Evolutionary conservation across 1,139 yeast species (phyloP), one percentile per base, ranked within the genome.

Genomic region (Suhomyces maxii): DNA sequence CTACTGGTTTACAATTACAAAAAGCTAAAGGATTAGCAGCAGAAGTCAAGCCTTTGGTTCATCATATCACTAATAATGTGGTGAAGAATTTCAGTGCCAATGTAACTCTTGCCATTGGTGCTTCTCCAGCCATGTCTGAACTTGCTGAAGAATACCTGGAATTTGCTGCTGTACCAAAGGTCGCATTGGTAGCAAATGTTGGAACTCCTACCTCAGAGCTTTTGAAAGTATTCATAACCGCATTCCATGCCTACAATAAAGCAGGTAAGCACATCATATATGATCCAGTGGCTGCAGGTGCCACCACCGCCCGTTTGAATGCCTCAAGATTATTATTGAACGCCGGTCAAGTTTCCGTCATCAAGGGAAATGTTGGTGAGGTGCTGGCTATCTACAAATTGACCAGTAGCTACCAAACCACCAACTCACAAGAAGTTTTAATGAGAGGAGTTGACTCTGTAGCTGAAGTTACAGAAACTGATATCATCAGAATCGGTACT

Each of bases 251-350:
- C 1, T 89, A 90, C 61, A 86, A 86, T 59, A 62, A 62, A 26
- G 58, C 67, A 13, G 79, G 81, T 8, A 74, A 76, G 45, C 91
- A 88, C 7, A 77, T 89, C 35, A 80, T 90, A 0, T 84, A 86
- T 56, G 98, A 91, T 60, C 98, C 97, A 0, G 97, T 91, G 11
- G 98, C 93, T 0, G 89, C 86, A 37, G 96, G 96, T 28, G 97
- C 97, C 0, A 77, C 96, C 0, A 52, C 59, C 2, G 78, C 82
- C 8, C 71, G 98, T 49, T 68, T 73, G 34, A 60, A 65, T 3
- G 71, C 82, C 28, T 77, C 83, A 44, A 64, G 71, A 33, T 59
- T 62, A 1, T 57, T 89, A 9, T 64, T 90, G 36, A 75, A 83
- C 40, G 59, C 68, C 3, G 91, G 90, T 1, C 80, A 80, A 40